Evolutionary conservation across 1,284 basidiomycete genomes (phyloP), one percentile per base, ranked within the genome.

Genomic region (Jaminaea rosea): DNA sequence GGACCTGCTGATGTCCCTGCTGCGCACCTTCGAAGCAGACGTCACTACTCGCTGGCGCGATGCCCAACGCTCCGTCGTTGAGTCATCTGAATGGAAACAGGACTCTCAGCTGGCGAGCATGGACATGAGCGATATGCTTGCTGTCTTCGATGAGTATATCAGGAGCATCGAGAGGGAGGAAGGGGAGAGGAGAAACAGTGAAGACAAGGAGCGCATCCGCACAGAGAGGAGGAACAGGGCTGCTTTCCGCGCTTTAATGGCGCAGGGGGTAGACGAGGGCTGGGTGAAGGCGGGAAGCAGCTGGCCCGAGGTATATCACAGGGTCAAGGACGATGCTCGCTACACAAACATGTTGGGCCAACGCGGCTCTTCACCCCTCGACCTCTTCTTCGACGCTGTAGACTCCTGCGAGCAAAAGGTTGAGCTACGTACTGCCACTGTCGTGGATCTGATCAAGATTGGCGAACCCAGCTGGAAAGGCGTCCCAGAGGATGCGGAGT

Each of bases 361-460:
- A 67, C 86, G 88, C 3, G 94, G 94, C 13, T 93, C 88, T 2
- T 89, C 86, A 58, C 90, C 93, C 1, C 79, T 98, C 36, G 93
- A 98, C 61, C 80, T 98, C 9, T 98, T 96, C 77, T 96, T 89
- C 88, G 93, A 98, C 73, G 74, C 81, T 4, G 84, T 96, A 36
- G 93, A 98, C 75, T 80, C 80, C 34, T 79, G 96, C 3, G 88
- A 90, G 64, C 84, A 89, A 65, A 81, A 84, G 60, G 80, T 94
- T 10, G 90, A 93, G 58, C 79, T 80, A 23, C 86, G 87, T 63
- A 83, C 87, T 23, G 78, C 77, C 8, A 57, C 80, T 9, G 81
- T 84, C 0, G 83, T 86, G 57, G 80, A 78, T 31, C 81, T 80
- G 2, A 78, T 88, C 57, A 78, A 78, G 54, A 76, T 78, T 41